Evolutionary conservation across 768 basidiomycete species (phyloP).

Genomic region (Boletus reticulatus): DNA sequence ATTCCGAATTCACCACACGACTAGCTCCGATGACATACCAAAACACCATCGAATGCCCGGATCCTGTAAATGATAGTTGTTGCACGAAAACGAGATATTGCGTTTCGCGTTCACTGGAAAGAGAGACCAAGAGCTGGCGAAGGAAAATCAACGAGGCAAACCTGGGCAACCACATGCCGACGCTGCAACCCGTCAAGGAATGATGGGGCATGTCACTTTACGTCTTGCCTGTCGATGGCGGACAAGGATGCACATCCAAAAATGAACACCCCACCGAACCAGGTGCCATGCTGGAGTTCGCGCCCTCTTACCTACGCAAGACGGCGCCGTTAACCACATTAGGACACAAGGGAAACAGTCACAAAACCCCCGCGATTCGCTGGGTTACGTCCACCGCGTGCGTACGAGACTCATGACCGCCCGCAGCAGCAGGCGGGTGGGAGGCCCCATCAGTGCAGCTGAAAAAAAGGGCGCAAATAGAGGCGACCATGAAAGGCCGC

Average conservation of each 20-base stretch:
- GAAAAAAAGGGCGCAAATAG: conserved; percentile 15
- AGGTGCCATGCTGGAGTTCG: neutral
- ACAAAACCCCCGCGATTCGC: conserved; percentile 12
- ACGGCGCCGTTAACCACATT: conserved; percentile 8
- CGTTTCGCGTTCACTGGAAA: neutral
- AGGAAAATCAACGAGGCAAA: neutral
- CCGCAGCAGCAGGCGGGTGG: conserved; percentile 3
- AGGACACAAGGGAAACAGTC: conserved; percentile 1
- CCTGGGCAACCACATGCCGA: conserved; percentile 17
- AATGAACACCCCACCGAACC: conserved; percentile 11
- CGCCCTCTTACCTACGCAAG: conserved; percentile 11
- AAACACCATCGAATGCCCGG: neutral
- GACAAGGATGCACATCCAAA: conserved; percentile 3
- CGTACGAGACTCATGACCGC: conserved; percentile 6
- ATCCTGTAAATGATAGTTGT: conserved; percentile 2
- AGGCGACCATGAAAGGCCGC: conserved; percentile 5
- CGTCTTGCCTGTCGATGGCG: conserved; percentile 20
- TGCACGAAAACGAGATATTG: neutral
- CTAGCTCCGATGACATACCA: conserved; percentile 12
- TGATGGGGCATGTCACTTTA: conserved; percentile 27
- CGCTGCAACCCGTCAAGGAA: conserved; percentile 9
- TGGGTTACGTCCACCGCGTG: conserved; percentile 4
- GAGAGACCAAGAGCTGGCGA: neutral
- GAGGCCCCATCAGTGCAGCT: conserved; percentile 3
- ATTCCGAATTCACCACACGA: conserved; percentile 1